Evolutionary conservation across 1,139 yeast species (phyloP), one percentile per base, ranked within the genome.

Genomic region (Yamadazyma dendronema): DNA sequence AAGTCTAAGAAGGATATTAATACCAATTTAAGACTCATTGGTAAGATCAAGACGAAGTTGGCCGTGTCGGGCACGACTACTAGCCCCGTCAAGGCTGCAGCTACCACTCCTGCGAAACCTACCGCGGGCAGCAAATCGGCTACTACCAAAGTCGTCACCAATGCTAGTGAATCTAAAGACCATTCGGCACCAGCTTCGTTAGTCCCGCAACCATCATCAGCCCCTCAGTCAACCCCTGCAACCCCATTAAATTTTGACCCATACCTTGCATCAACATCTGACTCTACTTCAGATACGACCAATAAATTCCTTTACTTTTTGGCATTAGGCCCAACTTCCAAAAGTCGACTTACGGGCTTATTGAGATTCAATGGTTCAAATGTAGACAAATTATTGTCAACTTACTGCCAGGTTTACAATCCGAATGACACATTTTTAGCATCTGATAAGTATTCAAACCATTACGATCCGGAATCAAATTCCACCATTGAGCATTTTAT

Each of bases 261-360:
- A 12, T 65, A 56, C 45, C 40, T 42, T 14, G 42, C 53, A 9
- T 22, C 42, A 1, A 17, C 47, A 4, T 23, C 47, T n/a, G 72
- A 67, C 39, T 33, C 62, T 3, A 38, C 43, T 11, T 34, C 48
- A 9, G 52, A 43, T n/a, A 37, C 53, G 6, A 23, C 48, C 10
- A 33, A 40, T 33, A 67, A 67, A 41, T 62, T 69, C 39, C 43
- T 67, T 15, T 55, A 60, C 35, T 55, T 62, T 41, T 34, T 67
- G 36, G 69, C 74, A 13, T 54, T 70, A 33, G 76, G 75, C 8
- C 76, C 76, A 8, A 54, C 58, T 26, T 49, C 66, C 8, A 48
- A 42, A 31, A 37, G 46, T 3, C 38, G 39, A 24, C 41, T 58
- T 13, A 33, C 39, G 12, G 39, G 34, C 28, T 35, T 47, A 17